Conservation (phyloP, 2,329 filamentous ascomycete genomes). For the Elsinoe ampelina region DNA sequence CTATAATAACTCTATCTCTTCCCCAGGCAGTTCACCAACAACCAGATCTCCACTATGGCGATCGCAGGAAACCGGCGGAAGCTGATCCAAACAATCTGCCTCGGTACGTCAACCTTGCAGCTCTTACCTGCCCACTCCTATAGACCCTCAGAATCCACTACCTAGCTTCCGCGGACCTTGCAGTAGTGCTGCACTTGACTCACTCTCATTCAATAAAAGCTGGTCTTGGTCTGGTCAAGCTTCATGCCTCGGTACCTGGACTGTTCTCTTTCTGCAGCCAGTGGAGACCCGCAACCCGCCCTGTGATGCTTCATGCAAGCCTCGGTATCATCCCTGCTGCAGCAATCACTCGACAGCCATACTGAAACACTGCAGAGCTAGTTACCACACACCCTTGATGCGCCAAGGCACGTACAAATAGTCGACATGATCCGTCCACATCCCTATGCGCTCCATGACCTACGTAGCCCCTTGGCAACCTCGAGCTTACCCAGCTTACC, state of each 20-base stretch:
- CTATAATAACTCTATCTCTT: background rate
- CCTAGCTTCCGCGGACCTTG: slow-evolving; percentile 11
- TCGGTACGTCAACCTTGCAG: background rate
- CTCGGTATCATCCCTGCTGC: slow-evolving; percentile 2
- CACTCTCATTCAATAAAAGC: background rate
- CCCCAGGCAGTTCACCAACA: background rate
- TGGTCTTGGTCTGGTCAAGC: slow-evolving; percentile 5
- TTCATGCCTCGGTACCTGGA: slow-evolving; percentile 11
- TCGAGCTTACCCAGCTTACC: slow-evolving; percentile 5
- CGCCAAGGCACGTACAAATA: slow-evolving; percentile 8
- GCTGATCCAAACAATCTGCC: background rate
- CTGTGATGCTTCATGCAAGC: slow-evolving; percentile 1
- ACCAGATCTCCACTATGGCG: background rate
- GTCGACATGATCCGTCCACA: slow-evolving; percentile 1
- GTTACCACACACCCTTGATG: background rate
- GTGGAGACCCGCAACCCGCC: background rate
- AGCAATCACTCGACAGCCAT: background rate
- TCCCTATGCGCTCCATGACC: slow-evolving; percentile 3
- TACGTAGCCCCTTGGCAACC: slow-evolving; percentile 8
- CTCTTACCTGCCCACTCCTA: slow-evolving; percentile 3
- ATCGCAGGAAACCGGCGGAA: no score
- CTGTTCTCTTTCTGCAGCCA: background rate
- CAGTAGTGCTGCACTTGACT: slow-evolving; percentile 9
- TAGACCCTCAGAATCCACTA: slow-evolving; percentile 5
- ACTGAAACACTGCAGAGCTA: background rate